Evolutionary conservation across 139 green algal species (phyloP), one percentile per base, ranked within the genome.

Genomic region (Microglena sp.): DNA sequence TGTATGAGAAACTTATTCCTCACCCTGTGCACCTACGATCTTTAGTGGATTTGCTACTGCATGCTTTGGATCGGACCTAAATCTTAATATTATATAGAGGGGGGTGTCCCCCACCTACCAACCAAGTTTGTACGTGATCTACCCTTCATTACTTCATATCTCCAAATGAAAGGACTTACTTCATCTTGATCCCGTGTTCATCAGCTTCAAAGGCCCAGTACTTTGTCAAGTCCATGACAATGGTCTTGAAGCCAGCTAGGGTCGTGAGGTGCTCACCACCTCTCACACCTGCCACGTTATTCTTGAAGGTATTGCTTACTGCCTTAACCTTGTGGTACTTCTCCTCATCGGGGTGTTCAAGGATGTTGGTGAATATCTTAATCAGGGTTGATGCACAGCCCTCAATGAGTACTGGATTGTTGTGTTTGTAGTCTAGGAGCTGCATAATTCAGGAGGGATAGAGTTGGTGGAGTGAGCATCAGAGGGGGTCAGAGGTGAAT

Each of bases 281-380:
- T 33, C 78, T 74, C 1, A 83, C 58, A 34, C 34, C 50, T 2
- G 55, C 3, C 7, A 86, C 36, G 1, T 80, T 66, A 55, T 45
- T 71, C 18, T 66, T 62, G 33, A 77, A 78, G 1, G 65, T 59
- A 34, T 76, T 78, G 71, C 70, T 78, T 4, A 27, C 29, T 18
- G 73, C 65, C 56, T 82, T 84, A 33, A 86, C 59, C 80, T 84
- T 65, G 26, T 50, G 5, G 53, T 69, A 87, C 40, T 87, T 87
- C 7, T 28, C 8, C 27, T 87, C 78, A 1, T 69, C 46, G 6
- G 78, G 75, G 43, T 78, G 29, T 0, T 78, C 32, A 5, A 74
- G 32, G 35, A 86, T 76, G 54, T 87, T 87, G 35, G 4, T 57
- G 28, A 82, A 82, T 6, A 87, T 75, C 28, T 55, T 73, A 7